Base-by-base conservation (phyloP, 495 filamentous ascomycete genomes). In the Talaromyces trachyspermus region DNA sequence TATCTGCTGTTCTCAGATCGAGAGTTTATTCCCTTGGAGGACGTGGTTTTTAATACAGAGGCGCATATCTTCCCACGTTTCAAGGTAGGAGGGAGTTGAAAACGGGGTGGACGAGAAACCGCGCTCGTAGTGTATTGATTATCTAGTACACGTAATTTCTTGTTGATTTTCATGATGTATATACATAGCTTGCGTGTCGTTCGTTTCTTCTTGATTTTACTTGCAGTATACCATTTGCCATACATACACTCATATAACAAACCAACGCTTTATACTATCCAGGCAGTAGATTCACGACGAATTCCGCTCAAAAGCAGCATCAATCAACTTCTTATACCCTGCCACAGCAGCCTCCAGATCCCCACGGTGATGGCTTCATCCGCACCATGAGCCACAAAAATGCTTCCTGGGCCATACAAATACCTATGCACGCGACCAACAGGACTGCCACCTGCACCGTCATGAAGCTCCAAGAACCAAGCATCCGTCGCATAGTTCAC, bases 401-500 rank as follows among this genome's bases (percentile, higher is more conserved):
- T 96, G 48, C 71, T 86, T 0, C 91, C 91, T 1, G 88, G 89
- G 0, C 89, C 91, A 66, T 89, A 97, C 30, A 95, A 68, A 62
- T 95, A 97, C 43, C 81, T 76, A 64, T 84, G 86, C 40, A 91
- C 85, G 12, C 27, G 38, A n/a, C 51, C 46, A 1, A 29, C 18
- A 1, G n/a, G 26, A 19, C 29, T 47, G 0, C 49, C 54, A 11
- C 47, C 54, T 5, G 18, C 37, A 3, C 54, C 57, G 9, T 46
- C 39, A 22, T 55, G 49, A 9, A 72, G 46, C 23, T 80, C 72
- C 35, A 97, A 58, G 49, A 88, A 81, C 1, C 87, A 85, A 25
- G 95, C 81, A 64, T 97, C 91, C 8, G 91, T 97, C 3, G 91
- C 91, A 58, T 96, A 97, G 50, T 94, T 95, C 2, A 88, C 87